These are phyloP conservation scores for Solidago caesia DNA, from an alignment of 129 eudicot species.

Conservation along the genomic window DNA sequence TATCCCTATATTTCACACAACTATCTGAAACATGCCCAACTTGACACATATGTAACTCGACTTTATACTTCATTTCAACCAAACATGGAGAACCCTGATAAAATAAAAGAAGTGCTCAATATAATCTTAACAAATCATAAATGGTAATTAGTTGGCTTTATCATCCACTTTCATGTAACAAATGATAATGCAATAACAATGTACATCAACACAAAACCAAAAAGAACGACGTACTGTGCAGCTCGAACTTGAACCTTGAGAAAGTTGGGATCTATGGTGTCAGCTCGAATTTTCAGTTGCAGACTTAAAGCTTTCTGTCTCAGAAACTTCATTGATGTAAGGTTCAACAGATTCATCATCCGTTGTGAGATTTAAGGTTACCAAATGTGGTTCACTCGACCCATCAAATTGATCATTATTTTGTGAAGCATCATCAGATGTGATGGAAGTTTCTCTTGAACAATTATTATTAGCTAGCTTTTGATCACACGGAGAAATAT, in stretches of 20 bases:
- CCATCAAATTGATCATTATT: slow-evolving; percentile 29
- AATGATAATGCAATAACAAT: neutral
- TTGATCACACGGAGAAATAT: slow-evolving; percentile 69
- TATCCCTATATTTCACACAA: too few relatives aligned
- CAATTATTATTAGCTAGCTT: slow-evolving; percentile 34
- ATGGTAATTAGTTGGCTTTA: too few relatives aligned
- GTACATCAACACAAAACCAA: neutral
- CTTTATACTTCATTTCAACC: too few relatives aligned
- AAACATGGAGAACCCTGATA: too few relatives aligned
- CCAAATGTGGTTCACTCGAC: slow-evolving; percentile 37
- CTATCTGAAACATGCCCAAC: too few relatives aligned
- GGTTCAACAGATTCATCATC: slow-evolving; percentile 45
- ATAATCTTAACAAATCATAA: too few relatives aligned
- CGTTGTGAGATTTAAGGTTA: slow-evolving; percentile 33
- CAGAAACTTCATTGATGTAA: slow-evolving; percentile 42
- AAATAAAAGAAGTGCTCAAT: too few relatives aligned
- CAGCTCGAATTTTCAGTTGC: slow-evolving; percentile 70
- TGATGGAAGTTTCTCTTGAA: slow-evolving; percentile 61
- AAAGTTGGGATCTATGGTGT: slow-evolving; percentile 73
- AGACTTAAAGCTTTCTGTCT: slow-evolving; percentile 78
- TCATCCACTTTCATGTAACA: neutral
- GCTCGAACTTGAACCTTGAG: slow-evolving; percentile 79
- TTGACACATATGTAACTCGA: too few relatives aligned
- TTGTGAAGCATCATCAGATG: slow-evolving; percentile 49
- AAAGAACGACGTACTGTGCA: slow-evolving; percentile 64